Conservation (phyloP, 768 basidiomycete genomes). For the Lactarius akahatsu region DNA sequence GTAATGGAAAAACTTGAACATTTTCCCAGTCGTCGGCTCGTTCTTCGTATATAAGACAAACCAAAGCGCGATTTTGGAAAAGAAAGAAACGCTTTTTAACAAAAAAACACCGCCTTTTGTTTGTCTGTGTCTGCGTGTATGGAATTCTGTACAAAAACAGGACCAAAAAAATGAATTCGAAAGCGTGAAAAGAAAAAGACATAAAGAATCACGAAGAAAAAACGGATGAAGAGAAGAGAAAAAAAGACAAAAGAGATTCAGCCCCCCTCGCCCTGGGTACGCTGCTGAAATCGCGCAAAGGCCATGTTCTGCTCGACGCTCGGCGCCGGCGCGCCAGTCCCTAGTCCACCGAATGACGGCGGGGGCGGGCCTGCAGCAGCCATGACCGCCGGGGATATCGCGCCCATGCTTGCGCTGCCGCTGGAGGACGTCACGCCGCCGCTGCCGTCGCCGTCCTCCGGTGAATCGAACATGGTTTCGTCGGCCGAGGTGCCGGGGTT, state of each 20-base stretch:
- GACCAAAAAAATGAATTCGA: not conserved
- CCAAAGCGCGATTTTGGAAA: not conserved
- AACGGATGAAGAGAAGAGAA: no score
- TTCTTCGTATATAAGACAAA: not conserved
- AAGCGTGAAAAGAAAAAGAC: not conserved
- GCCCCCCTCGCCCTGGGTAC: constrained; percentile 6
- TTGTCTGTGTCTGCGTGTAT: not conserved
- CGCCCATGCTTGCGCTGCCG: constrained; percentile 27
- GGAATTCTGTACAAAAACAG: not conserved
- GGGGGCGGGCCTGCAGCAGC: constrained; percentile 39
- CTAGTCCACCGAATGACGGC: constrained; percentile 37
- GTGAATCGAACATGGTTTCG: constrained; percentile 39
- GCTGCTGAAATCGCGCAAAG: constrained; percentile 56
- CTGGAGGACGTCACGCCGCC: constrained; percentile 29
- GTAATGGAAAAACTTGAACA: no score
- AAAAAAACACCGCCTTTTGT: not conserved
- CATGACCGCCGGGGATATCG: constrained; percentile 41
- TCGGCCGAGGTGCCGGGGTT: constrained; percentile 28
- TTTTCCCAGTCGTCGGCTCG: no score
- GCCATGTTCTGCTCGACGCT: constrained; percentile 86
- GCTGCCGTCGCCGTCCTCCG: constrained; percentile 49
- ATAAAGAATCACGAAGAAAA: not conserved
- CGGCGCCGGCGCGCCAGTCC: constrained; percentile 47
- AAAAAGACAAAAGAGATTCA: not conserved
- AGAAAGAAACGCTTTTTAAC: not conserved